A percentile compares a stretch with the other conserved stretches of the same genome.
Conservation (phyloP, 2,329 filamentous ascomycete species). For the Diaporthe nobilis region DNA sequence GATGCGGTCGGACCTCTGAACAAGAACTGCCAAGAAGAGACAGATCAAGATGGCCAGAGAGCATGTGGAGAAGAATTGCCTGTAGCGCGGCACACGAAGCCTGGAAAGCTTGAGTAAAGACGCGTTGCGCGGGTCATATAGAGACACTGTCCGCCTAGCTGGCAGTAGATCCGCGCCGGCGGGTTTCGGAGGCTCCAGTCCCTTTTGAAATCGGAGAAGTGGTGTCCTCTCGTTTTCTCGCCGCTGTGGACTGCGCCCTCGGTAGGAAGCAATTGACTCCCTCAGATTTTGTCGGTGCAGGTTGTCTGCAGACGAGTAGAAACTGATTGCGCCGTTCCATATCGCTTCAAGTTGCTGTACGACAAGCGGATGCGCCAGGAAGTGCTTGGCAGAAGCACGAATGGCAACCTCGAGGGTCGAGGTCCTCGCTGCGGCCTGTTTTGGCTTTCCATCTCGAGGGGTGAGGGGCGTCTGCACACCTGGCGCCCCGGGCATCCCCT, state of each 20-base stretch:
- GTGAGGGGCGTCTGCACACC: slow-evolving; percentile 57
- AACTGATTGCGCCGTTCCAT: slow-evolving; percentile 95
- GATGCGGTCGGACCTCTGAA: slow-evolving; percentile 82
- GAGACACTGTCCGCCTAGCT: slow-evolving; percentile 80
- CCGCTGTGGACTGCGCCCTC: slow-evolving; percentile 47
- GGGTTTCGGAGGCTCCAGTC: slow-evolving; percentile 49
- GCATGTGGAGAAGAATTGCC: slow-evolving; percentile 89
- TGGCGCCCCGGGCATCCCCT: slow-evolving; percentile 73
- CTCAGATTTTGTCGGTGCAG: slow-evolving; percentile 75
- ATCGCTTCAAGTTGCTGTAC: slow-evolving; percentile 97
- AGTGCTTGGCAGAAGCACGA: slow-evolving; percentile 91
- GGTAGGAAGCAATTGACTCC: slow-evolving; percentile 31
- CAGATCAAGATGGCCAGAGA: slow-evolving; percentile 89
- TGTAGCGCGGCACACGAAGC: slow-evolving; percentile 90
- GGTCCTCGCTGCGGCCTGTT: slow-evolving; percentile 78
- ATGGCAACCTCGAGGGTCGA: slow-evolving; percentile 96
- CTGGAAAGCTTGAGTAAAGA: slow-evolving; percentile 93
- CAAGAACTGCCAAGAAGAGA: slow-evolving; percentile 87
- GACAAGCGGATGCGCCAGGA: slow-evolving; percentile 90
- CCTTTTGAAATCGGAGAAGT: slow-evolving; percentile 59
- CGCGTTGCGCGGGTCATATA: slow-evolving; percentile 92
- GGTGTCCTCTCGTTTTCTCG: slow-evolving; percentile 63
- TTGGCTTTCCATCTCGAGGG: slow-evolving; percentile 59
- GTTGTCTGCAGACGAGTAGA: slow-evolving; percentile 89
- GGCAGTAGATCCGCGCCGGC: slow-evolving; percentile 46